Evolutionary conservation across 208 protist species (phyloP).

Genomic region (Leishmania arabica): DNA sequence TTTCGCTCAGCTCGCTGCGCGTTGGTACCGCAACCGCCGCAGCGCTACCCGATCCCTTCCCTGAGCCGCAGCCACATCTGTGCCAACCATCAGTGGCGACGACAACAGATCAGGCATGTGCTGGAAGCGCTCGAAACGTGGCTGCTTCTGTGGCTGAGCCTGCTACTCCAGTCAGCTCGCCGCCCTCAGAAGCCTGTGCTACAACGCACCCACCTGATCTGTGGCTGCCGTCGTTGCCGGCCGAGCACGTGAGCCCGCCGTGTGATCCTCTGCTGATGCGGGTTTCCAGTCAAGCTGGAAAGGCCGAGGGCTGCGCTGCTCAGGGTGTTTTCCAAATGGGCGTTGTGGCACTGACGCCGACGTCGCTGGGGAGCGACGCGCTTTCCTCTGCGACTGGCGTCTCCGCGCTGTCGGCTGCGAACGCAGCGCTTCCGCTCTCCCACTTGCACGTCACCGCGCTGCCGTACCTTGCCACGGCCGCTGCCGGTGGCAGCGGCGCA

Average conservation of each 20-base stretch:
- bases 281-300: not conserved
- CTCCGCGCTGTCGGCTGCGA: not conserved
- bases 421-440: not conserved
- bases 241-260: not conserved
- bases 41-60: not conserved
- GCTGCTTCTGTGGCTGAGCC: not conserved
- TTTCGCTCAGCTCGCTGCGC: slow-evolving; percentile 20
- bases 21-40: not conserved
- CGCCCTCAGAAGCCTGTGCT: not conserved
- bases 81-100: not conserved
- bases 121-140: not conserved
- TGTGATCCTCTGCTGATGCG: not conserved
- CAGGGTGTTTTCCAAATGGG: not conserved
- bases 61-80: not conserved
- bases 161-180: not conserved
- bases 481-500: not conserved
- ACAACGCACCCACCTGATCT: not conserved
- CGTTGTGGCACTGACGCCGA: not conserved
- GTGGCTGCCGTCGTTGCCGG: not conserved
- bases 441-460: not conserved
- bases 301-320: not conserved
- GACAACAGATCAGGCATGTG: not conserved
- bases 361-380: not conserved
- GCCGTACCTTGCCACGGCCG: not conserved
- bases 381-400: not conserved